Evolutionary conservation across 306 rosid genomes (phyloP), one percentile per base, ranked within the genome.

Genomic region (Lathyrus oleraceus): DNA sequence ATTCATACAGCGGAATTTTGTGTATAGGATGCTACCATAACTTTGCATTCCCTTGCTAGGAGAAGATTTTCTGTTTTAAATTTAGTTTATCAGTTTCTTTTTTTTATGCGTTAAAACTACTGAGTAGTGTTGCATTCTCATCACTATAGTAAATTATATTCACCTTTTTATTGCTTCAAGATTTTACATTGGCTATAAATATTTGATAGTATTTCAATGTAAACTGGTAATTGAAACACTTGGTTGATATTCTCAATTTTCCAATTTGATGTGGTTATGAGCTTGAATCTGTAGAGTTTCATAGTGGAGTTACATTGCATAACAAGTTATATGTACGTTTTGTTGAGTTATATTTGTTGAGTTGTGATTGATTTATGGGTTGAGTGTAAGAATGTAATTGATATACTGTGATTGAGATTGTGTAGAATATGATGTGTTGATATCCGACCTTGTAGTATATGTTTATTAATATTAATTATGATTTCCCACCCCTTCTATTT

Each of bases 1-100:
- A n/a, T n/a, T n/a, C n/a, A n/a, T 94, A 82, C 81, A 64, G 6
- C 66, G 70, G 74, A 82, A 77, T 87, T 88, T 67, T 81, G 64
- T 51, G 10, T 78, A 74, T 81, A 76, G 69, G 78, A 47, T 77
- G 79, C 80, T 70, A 74, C 81, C 58, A 27, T 76, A 67, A 75
- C 83, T 83, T 86, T 73, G 75, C 16, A 23, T 43, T 39, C 65
- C 23, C 76, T n/a, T 47, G 65, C 20, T 35, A 8, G 13, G 69
- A 49, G 42, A 32, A 35, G 5, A n/a, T 72, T 67, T 67, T 74
- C 59, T 51, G 13, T 74, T 67, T 69, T 65, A 12, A 53, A 36
- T 58, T 21, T 12, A 64, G 78, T 23, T 56, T 64, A 27, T 51
- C 38, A 63, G 58, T 2, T 58, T 59, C 27, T 69, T 15, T 63